Percentiles rank a stretch among this genome's conserved stretches.
These are phyloP conservation scores for Penicillium fuscoglaucum DNA, from an alignment of 2,329 filamentous ascomycete genomes.

Conservation along the genomic window DNA sequence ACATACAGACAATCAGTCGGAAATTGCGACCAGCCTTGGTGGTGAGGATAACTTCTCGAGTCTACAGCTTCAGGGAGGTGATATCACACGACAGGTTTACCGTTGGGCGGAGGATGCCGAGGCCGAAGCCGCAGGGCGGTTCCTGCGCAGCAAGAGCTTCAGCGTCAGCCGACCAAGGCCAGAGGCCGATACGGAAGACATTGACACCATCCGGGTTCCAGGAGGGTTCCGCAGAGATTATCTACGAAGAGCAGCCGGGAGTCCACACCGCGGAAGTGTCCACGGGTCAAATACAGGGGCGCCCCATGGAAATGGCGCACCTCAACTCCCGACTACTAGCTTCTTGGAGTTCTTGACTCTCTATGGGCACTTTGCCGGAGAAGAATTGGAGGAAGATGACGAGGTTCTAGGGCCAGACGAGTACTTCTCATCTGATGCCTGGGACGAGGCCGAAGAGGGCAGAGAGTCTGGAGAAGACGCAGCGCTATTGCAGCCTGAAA, in stretches of 20 bases:
- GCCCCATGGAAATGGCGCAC: slow-evolving; percentile 40
- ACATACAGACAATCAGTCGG: slow-evolving; percentile 34
- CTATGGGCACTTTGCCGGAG: slow-evolving; percentile 96
- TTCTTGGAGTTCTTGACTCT: slow-evolving; percentile 95
- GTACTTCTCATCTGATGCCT: slow-evolving; percentile 81
- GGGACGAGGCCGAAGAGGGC: slow-evolving; percentile 57
- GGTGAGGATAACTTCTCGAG: slow-evolving; percentile 88
- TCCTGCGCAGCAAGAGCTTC: slow-evolving; percentile 86
- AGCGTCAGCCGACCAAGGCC: slow-evolving; percentile 73
- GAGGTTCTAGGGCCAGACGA: slow-evolving; percentile 84
- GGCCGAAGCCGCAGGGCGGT: slow-evolving; percentile 56
- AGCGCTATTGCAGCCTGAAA: slow-evolving; percentile 68
- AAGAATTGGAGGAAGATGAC: slow-evolving; percentile 94
- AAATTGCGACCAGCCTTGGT: slow-evolving; percentile 36
- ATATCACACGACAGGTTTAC: slow-evolving; percentile 93
- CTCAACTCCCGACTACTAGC: slow-evolving; percentile 78
- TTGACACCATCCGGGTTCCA: slow-evolving; percentile 86
- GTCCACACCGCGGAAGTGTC: slow-evolving; percentile 54
- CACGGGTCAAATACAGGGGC: slow-evolving; percentile 39
- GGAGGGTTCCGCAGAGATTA: slow-evolving; percentile 93
- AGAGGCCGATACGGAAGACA: slow-evolving; percentile 77
- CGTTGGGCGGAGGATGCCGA: slow-evolving; percentile 92
- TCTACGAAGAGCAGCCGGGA: slow-evolving; percentile 71
- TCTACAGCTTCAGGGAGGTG: slow-evolving; percentile 86
- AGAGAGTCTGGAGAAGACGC: slow-evolving; percentile 86